phyloP scores from a whole-genome alignment of 2,329 filamentous ascomycete species.

The Sarocladiaceae sp. region DNA sequence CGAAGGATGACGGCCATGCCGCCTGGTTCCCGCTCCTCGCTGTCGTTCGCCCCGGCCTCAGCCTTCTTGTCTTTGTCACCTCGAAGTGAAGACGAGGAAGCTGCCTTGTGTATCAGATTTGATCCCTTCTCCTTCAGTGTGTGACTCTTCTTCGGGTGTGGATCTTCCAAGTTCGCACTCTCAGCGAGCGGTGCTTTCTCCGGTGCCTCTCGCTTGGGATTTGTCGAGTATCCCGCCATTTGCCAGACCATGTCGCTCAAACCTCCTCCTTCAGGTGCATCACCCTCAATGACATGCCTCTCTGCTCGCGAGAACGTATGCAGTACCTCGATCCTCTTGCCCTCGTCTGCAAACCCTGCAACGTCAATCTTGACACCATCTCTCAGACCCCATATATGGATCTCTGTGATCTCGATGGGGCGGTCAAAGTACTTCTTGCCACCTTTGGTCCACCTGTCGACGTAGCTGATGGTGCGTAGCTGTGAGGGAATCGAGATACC shows the following conservation, averaged over 20 bases:
- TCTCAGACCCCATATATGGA: constrained; percentile 83
- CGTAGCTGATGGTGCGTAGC: constrained; percentile 78
- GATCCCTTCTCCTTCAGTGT: constrained; percentile 23
- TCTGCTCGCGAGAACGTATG: constrained; percentile 75
- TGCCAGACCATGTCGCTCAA: constrained; percentile 48
- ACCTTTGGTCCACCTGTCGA: constrained; percentile 70
- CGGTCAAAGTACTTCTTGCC: constrained; percentile 78
- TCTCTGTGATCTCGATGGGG: constrained; percentile 75
- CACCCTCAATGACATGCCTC: constrained; percentile 58
- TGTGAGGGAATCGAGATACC: constrained; percentile 94
- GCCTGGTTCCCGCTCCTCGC: constrained; percentile 43
- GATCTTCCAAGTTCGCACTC: constrained; percentile 20
- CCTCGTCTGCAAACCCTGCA: constrained; percentile 82
- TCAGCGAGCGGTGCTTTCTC: constrained; percentile 28
- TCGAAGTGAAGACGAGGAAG: constrained; percentile 16
- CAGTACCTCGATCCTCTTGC: constrained; percentile 75
- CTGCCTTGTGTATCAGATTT: constrained; percentile 27
- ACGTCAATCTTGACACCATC: constrained; percentile 84
- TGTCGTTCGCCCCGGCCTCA: constrained; percentile 9
- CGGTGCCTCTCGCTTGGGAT: constrained; percentile 24
- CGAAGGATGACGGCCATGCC: constrained; percentile 74
- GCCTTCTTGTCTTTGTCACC: constrained; percentile 15
- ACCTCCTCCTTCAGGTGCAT: constrained; percentile 42
- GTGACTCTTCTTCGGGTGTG: constrained; percentile 11
- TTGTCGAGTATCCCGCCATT: constrained; percentile 35